These are phyloP conservation scores for Trichocladium uniseriatum DNA, from an alignment of 495 filamentous ascomycete genomes.

Conservation along the genomic window DNA sequence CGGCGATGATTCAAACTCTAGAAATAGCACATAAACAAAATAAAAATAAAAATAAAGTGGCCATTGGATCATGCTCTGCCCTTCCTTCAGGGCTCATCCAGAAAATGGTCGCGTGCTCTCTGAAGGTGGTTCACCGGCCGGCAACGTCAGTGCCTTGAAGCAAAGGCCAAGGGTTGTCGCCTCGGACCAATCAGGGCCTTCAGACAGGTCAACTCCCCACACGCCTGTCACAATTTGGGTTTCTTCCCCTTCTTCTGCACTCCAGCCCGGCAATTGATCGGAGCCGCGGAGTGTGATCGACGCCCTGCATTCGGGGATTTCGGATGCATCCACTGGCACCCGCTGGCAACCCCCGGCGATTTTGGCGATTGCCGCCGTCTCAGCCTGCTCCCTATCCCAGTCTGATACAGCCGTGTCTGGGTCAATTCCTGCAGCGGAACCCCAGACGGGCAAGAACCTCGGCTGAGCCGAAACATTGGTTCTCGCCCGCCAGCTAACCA, in stretches of 20 bases:
- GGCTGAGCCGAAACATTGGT: background rate
- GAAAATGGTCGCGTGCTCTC: no score
- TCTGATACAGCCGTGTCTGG: background rate
- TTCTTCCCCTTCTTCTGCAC: constrained; percentile 1
- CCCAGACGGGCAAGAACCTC: background rate
- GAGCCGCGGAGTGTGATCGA: constrained; percentile 13
- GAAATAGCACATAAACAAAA: no score
- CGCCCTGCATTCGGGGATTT: background rate
- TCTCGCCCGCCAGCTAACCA: background rate
- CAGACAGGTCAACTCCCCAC: background rate
- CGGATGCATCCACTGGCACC: no score
- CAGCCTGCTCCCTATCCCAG: background rate
- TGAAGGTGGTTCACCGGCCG: no score
- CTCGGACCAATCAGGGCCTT: background rate
- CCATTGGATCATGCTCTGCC: no score
- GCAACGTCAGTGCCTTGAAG: no score
- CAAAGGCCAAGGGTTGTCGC: background rate
- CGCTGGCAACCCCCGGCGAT: no score
- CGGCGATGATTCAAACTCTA: no score
- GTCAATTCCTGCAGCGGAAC: background rate
- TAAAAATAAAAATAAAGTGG: no score
- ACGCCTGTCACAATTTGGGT: background rate
- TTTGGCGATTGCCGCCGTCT: no score
- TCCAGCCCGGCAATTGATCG: background rate
- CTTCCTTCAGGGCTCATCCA: no score